Percentiles rank a stretch among this genome's conserved stretches.
Conservation (phyloP, 192 early-diverging fungal genomes). For the Podila verticillata region DNA sequence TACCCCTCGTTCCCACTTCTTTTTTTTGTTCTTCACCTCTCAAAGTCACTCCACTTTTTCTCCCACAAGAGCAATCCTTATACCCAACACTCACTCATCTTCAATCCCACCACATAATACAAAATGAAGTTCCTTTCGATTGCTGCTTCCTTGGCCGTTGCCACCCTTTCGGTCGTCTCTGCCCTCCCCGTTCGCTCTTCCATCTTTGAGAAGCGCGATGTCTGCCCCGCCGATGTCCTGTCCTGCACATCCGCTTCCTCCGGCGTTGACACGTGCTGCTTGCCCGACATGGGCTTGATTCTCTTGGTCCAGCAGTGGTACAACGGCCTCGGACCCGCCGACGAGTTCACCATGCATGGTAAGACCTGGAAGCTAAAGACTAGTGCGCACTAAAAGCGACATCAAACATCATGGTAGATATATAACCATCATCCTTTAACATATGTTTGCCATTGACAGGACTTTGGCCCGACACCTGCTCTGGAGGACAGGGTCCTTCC, state of each 20-base stretch:
- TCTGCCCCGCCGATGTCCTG: slow-evolving; percentile 34
- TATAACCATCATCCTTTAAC: no score
- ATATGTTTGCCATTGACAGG: no score
- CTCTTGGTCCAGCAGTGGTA: slow-evolving; percentile 71
- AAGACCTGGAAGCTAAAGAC: no score
- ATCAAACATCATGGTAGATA: no score
- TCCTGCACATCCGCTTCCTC: slow-evolving; percentile 42
- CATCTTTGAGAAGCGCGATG: not conserved
- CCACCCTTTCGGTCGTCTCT: slow-evolving; percentile 20
- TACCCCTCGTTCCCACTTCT: not conserved
- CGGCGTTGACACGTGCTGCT: slow-evolving; percentile 57
- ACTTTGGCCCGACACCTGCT: slow-evolving; percentile 77
- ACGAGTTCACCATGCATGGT: slow-evolving; percentile 79
- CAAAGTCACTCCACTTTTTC: not conserved
- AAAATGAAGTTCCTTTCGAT: slow-evolving; percentile 35
- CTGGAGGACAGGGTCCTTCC: slow-evolving; percentile 50
- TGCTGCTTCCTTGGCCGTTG: slow-evolving; percentile 23
- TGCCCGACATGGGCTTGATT: slow-evolving; percentile 60
- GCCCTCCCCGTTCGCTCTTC: slow-evolving; percentile 9
- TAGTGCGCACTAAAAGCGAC: no score
- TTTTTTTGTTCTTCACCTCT: not conserved
- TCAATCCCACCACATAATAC: not conserved
- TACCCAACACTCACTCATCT: not conserved
- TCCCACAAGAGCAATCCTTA: not conserved
- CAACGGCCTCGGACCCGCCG: slow-evolving; percentile 59